Conservation (phyloP, 208 protist genomes). For the Acanthamoeba divionensis region DNA sequence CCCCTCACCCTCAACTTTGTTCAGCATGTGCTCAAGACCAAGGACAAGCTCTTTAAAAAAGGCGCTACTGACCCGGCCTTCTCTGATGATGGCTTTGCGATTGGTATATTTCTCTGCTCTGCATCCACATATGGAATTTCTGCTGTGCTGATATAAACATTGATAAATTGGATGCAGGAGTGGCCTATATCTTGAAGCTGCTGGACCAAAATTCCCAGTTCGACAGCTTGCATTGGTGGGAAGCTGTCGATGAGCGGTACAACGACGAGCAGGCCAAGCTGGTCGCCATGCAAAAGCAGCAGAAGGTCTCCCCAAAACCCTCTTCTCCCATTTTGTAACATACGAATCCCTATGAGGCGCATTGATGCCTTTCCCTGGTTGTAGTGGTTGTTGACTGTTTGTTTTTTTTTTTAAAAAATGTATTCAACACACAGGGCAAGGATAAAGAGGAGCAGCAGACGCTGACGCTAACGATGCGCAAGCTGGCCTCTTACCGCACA, state of each 20-base stretch:
- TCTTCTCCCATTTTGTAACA: background rate
- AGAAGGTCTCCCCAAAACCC: background rate
- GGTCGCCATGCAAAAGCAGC: background rate
- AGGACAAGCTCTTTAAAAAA: slow-evolving; percentile 91
- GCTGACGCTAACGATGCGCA: slow-evolving; percentile 39
- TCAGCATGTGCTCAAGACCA: slow-evolving; percentile 89
- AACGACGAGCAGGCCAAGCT: slow-evolving; percentile 48
- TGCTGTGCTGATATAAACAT: slow-evolving; percentile 25
- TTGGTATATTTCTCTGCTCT: slow-evolving; percentile 74
- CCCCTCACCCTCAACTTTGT: slow-evolving; percentile 91
- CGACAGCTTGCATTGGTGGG: slow-evolving; percentile 95
- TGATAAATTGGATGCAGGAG: slow-evolving; percentile 43
- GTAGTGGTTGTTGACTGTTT: background rate
- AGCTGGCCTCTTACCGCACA: slow-evolving; percentile 48
- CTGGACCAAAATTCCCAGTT: slow-evolving; percentile 89
- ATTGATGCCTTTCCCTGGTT: background rate
- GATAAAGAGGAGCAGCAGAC: slow-evolving; percentile 48
- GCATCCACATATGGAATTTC: background rate
- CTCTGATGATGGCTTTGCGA: slow-evolving; percentile 95
- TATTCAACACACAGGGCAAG: slow-evolving; percentile 33
- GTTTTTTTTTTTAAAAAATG: background rate
- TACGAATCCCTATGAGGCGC: no score
- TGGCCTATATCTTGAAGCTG: slow-evolving; percentile 93
- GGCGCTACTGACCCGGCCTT: slow-evolving; percentile 76
- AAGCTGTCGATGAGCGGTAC: slow-evolving; percentile 70